Conservation (phyloP, 306 rosid genomes). For the Vicia villosa region DNA sequence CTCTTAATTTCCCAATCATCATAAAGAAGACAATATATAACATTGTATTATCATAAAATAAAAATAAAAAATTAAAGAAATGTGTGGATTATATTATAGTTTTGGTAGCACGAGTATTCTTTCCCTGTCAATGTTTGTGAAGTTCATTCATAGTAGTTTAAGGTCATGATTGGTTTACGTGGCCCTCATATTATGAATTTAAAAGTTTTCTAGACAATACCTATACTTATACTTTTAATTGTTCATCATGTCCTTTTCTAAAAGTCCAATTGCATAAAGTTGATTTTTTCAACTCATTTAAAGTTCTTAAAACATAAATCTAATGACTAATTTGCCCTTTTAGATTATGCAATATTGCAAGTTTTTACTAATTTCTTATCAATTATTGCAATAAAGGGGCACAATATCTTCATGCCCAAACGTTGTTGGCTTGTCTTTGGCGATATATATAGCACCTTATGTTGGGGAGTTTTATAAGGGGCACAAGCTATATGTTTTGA, state of each 20-base stretch:
- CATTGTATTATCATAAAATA: neutral
- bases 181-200: neutral
- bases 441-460: neutral
- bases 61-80: neutral
- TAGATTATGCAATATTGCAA: conserved; percentile 13
- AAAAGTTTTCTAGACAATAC: conserved; percentile 21
- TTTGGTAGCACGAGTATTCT: neutral
- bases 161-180: neutral
- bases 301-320: conserved; percentile 19
- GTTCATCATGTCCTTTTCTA: conserved; percentile 33
- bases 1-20: too few relatives aligned
- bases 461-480: conserved; percentile 6
- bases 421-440: conserved; percentile 30
- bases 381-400: conserved; percentile 34
- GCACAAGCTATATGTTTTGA: conserved; percentile 14
- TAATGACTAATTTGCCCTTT: conserved; percentile 18
- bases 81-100: neutral
- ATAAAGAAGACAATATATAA: neutral
- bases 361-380: conserved; percentile 13
- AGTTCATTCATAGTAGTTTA: neutral
- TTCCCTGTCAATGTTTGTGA: neutral
- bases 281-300: neutral
- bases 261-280: conserved; percentile 20
- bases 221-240: conserved; percentile 27
- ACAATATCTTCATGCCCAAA: conserved; percentile 10